Base-by-base conservation (phyloP, 805 yeast species). In the Lachancea kluyveri region DNA sequence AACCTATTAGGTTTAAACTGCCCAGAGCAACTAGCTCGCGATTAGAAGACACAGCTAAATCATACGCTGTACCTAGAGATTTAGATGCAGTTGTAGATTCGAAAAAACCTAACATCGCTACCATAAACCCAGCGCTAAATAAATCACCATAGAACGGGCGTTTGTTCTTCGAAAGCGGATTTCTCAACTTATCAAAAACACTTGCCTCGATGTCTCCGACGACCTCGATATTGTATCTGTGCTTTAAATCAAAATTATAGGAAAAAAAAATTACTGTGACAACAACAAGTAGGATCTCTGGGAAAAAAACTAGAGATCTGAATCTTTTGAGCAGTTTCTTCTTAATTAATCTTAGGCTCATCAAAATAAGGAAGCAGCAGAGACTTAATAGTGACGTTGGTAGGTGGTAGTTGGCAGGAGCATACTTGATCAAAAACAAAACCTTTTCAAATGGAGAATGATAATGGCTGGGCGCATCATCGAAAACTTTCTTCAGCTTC, bases 71-170 rank as follows among this genome's bases (percentile, higher is more conserved):
- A 1, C 94, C 92, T 17, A 92, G 62, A 0, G 94, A 73, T 55
- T 92, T 85, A 12, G 88, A 82, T 1, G 96, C 96, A 0, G 95
- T 87, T 1, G 96, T 83, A 6, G 94, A 79, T 54, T 90, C 96
- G 46, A 90, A 83, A 51, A 90, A 86, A 0, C 97, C 97, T 21
- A 90, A 61, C 50, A 86, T 72, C 0, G 96, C 94, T 40, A 84
- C 74, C 36, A 81, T 68, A 39, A 87, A 74, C 0, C 92, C 74
- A 1, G 90, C 69, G n/a, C 76, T 67, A 45, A 85, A 69, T 30
- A 77, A 57, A 16, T 68, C 65, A 31, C 72, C 67, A 39, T 80
- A 70, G 37, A 70, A 63, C 21, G 64, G 64, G 36, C 68, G 62
- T 12, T 64, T 63, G 3, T 60, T 44, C 0, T 59, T 51, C 1